Conservation (phyloP, 129 eudicot genomes). For the Tagetes erecta region DNA sequence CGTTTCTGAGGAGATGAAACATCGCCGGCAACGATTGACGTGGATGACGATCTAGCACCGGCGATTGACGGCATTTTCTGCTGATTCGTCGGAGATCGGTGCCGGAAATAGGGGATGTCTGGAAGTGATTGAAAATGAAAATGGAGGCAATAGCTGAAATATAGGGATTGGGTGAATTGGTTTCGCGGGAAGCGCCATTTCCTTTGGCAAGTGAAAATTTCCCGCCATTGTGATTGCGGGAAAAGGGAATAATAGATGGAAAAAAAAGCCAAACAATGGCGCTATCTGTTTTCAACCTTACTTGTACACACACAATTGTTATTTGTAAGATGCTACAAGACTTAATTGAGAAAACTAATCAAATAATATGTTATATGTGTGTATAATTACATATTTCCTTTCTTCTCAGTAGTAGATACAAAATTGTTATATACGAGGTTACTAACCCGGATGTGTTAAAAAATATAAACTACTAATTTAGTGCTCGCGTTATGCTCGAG, state of each 20-base stretch:
- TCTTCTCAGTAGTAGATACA: too few relatives aligned
- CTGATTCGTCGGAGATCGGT: neutral
- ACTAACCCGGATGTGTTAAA: too few relatives aligned
- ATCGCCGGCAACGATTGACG: constrained; percentile 28
- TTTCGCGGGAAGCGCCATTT: constrained; percentile 28
- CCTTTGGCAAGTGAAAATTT: constrained; percentile 14
- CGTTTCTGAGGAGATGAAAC: constrained; percentile 60
- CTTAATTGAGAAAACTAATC: too few relatives aligned
- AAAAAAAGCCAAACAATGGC: neutral
- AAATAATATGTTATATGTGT: too few relatives aligned
- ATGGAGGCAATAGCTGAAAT: constrained; percentile 24
- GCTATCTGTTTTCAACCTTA: neutral
- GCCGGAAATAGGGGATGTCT: neutral
- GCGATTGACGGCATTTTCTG: constrained; percentile 68
- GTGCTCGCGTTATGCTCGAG: too few relatives aligned
- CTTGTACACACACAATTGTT: too few relatives aligned
- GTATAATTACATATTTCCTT: too few relatives aligned
- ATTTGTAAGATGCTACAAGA: too few relatives aligned
- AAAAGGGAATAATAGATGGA: neutral
- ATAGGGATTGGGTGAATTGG: constrained; percentile 19
- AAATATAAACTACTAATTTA: too few relatives aligned
- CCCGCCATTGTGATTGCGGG: constrained; percentile 23
- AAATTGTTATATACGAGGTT: too few relatives aligned
- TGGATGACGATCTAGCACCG: constrained; percentile 30
- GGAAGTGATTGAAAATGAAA: constrained; percentile 8